Conservation (phyloP, 2,329 filamentous ascomycete species). For the Colletotrichum lupini region DNA sequence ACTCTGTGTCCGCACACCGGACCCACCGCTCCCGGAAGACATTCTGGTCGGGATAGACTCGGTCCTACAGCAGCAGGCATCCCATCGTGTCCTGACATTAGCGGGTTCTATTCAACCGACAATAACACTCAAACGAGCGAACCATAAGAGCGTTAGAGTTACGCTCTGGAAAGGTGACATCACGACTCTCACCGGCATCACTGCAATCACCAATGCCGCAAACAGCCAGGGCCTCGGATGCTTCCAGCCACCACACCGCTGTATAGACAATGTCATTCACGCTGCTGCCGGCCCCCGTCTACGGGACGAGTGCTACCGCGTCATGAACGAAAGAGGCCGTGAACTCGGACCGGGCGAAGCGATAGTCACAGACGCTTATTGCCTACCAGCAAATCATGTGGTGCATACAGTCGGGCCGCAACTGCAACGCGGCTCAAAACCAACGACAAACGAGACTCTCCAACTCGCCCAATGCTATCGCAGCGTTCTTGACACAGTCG, state of each 20-base stretch:
- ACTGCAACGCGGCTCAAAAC: slow-evolving; percentile 39
- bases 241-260: slow-evolving; percentile 46
- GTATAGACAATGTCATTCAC: slow-evolving; percentile 51
- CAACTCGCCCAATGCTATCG: slow-evolving; percentile 44
- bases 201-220: slow-evolving; percentile 49
- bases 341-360: slow-evolving; percentile 42
- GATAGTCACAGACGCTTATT: slow-evolving; percentile 42
- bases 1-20: slow-evolving; percentile 41
- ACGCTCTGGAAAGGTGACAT: slow-evolving; percentile 48
- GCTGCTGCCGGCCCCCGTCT: slow-evolving; percentile 44
- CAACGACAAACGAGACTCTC: slow-evolving; percentile 34
- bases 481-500: slow-evolving; percentile 43
- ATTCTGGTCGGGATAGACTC: slow-evolving; percentile 38
- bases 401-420: slow-evolving; percentile 49
- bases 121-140: not conserved
- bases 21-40: slow-evolving; percentile 34
- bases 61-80: slow-evolving; percentile 14
- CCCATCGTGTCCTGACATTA: slow-evolving; percentile 14
- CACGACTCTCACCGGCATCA: slow-evolving; percentile 43
- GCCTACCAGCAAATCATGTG: slow-evolving; percentile 42
- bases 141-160: slow-evolving; percentile 25
- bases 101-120: slow-evolving; percentile 6
- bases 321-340: slow-evolving; percentile 40
- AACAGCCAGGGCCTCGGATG: slow-evolving; percentile 48
- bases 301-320: slow-evolving; percentile 42